Evolutionary conservation across 352 stramenopile species (phyloP).

Genomic region (Globisporangium acanthophoron): DNA sequence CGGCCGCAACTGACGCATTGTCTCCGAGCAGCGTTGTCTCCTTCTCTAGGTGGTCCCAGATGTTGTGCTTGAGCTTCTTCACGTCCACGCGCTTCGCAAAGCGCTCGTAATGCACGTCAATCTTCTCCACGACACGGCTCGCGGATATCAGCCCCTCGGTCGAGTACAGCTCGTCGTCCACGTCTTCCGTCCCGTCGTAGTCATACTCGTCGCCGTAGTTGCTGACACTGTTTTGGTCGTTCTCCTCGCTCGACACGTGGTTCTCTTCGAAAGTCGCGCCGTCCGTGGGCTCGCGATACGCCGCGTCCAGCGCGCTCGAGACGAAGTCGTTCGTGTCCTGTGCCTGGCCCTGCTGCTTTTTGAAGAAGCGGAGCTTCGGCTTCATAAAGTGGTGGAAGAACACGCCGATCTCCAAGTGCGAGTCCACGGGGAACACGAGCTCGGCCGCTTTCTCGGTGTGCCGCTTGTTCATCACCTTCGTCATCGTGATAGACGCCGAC

Average conservation of each 20-base stretch:
- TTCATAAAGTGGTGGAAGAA: constrained; percentile 83
- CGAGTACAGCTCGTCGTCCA: constrained; percentile 40
- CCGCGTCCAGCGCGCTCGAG: constrained; percentile 15
- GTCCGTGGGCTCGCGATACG: constrained; percentile 27
- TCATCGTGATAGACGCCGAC: constrained; percentile 28
- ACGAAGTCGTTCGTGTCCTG: constrained; percentile 8
- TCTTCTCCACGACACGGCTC: constrained; percentile 92
- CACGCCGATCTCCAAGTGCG: constrained; percentile 55
- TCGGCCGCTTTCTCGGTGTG: constrained; percentile 50
- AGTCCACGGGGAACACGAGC: constrained; percentile 73
- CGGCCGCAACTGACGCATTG: not conserved
- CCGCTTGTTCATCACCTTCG: constrained; percentile 45
- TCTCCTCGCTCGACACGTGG: not conserved
- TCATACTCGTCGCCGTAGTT: constrained; percentile 31
- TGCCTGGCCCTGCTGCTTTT: constrained; percentile 15
- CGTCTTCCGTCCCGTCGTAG: constrained; percentile 18
- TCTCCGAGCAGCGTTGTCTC: constrained; percentile 23
- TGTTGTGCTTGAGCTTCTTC: constrained; percentile 93
- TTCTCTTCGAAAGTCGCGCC: not conserved
- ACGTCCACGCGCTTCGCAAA: constrained; percentile 97
- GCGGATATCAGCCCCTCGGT: constrained; percentile 69
- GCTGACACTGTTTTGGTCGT: not conserved
- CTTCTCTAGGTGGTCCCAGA: constrained; percentile 87
- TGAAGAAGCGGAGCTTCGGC: constrained; percentile 62
- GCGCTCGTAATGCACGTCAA: constrained; percentile 91